Conservation (phyloP, 164 flowering plant genomes). For the Houttuynia cordata region DNA sequence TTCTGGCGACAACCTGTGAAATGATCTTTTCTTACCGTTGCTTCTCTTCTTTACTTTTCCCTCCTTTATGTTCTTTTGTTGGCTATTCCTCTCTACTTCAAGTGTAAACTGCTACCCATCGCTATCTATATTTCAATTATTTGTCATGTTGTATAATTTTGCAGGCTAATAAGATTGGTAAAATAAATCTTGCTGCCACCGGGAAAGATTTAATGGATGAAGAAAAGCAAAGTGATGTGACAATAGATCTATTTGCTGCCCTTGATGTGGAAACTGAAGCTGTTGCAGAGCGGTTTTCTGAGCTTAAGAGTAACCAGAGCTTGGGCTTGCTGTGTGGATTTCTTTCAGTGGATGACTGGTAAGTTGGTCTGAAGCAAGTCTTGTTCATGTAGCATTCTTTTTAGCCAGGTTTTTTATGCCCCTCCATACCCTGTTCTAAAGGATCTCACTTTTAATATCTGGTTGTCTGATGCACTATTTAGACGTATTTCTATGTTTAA, state of each 20-base stretch:
- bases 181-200: constrained; percentile 97
- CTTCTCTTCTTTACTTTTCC: no score
- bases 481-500: no score
- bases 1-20: no score
- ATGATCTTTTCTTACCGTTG: no score
- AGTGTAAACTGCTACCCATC: background rate
- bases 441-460: no score
- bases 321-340: constrained; percentile 86
- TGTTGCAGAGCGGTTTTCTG: constrained; percentile 57
- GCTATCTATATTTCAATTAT: background rate
- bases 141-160: background rate
- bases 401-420: background rate
- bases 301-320: constrained; percentile 70
- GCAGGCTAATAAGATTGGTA: constrained; percentile 98
- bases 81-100: no score
- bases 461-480: no score
- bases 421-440: no score
- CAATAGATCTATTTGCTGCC: constrained; percentile 85
- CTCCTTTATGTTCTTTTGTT: no score
- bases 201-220: constrained; percentile 99
- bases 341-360: constrained; percentile 97
- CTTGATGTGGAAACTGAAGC: constrained; percentile 83
- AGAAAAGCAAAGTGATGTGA: constrained; percentile 93
- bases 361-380: constrained; percentile 3
- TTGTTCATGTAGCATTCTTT: background rate